A percentile compares a stretch with the other conserved stretches of the same genome.
These are phyloP conservation scores for Durotheca rogersii DNA, from an alignment of 495 filamentous ascomycete species.

Conservation along the genomic window DNA sequence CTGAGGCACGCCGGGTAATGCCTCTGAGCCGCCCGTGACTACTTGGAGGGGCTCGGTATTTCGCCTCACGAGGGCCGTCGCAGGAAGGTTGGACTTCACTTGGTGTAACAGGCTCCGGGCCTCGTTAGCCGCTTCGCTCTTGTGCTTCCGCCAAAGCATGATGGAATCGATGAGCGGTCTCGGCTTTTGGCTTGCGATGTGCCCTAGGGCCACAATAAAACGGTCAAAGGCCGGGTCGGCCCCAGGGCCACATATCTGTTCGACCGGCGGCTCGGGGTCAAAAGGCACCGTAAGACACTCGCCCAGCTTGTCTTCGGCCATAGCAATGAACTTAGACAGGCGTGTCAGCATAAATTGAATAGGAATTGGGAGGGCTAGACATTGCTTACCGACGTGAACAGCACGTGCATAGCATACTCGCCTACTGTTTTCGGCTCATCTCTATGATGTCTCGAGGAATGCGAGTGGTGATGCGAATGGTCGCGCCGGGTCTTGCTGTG, in stretches of 20 bases:
- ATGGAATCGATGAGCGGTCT: conserved; percentile 95
- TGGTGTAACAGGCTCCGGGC: conserved; percentile 61
- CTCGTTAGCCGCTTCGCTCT: conserved; percentile 79
- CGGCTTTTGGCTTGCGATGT: conserved; percentile 90
- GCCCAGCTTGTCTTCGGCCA: conserved; percentile 91
- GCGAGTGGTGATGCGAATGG: conserved; percentile 75
- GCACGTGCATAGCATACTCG: conserved; percentile 93
- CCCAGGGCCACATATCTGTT: conserved; percentile 84
- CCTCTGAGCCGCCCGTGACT: conserved; percentile 25
- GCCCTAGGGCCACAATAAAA: conserved; percentile 86
- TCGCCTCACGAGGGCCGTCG: conserved; percentile 43
- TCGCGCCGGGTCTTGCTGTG: conserved; percentile 68
- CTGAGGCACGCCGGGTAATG: conserved; percentile 7
- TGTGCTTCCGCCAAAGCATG: conserved; percentile 95
- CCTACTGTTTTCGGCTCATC: conserved; percentile 85
- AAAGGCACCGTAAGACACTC: conserved; percentile 73
- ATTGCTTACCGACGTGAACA: conserved; percentile 80
- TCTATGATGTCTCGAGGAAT: conserved; percentile 72
- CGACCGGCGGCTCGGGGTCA: conserved; percentile 76
- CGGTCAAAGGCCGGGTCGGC: conserved; percentile 92
- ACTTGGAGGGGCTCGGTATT: conserved; percentile 53
- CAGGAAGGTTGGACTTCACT: conserved; percentile 44
- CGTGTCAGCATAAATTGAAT: conserved; percentile 28
- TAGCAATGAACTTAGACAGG: conserved; percentile 61
- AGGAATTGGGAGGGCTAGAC: not conserved